Conservation (phyloP, 305 asterid species). For the Solanum hybrid region DNA sequence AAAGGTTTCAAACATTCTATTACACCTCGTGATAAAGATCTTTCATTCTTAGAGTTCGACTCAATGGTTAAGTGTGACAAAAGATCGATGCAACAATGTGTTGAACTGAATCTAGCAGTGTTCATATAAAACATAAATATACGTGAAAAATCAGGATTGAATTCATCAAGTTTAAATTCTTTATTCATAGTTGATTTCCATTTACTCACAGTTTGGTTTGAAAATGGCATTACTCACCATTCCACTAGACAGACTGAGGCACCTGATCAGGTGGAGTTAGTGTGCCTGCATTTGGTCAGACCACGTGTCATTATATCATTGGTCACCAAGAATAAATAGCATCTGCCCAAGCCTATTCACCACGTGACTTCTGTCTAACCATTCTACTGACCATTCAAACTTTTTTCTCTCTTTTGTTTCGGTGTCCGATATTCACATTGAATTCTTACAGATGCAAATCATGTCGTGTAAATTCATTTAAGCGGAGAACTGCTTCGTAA, state of each 20-base stretch:
- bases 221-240: neutral
- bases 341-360: conserved; percentile 13
- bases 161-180: neutral
- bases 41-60: neutral
- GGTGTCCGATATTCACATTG: neutral
- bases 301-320: conserved; percentile 2
- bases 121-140: neutral
- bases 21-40: neutral
- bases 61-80: neutral
- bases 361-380: conserved; percentile 19
- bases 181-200: neutral
- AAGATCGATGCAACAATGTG: neutral
- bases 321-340: conserved; percentile 2
- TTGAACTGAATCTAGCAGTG: neutral
- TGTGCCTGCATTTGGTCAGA: neutral
- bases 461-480: neutral
- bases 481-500: fast-evolving
- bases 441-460: neutral
- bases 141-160: neutral
- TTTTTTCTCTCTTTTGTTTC: neutral
- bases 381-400: neutral
- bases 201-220: neutral
- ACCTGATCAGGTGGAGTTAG: neutral
- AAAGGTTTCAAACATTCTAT: neutral
- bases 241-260: neutral